Evolutionary conservation across 495 filamentous ascomycete genomes (phyloP).

Genomic region (Penicillium paradoxum): DNA sequence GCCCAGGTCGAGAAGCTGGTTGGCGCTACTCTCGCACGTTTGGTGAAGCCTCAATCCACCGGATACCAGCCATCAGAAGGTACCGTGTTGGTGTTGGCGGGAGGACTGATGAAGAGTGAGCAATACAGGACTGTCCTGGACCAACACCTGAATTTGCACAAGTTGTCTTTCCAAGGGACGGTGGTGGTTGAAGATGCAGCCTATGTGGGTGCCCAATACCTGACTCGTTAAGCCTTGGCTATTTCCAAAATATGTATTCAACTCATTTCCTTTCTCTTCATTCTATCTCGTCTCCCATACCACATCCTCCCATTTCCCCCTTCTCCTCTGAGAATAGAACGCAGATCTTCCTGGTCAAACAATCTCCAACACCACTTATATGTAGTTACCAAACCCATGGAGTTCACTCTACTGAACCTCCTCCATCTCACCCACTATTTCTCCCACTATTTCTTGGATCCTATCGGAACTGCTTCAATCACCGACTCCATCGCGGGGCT

Average conservation of each 20-base stretch:
- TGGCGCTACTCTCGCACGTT: constrained; percentile 15
- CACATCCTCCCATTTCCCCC: too few relatives aligned
- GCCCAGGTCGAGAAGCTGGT: constrained; percentile 16
- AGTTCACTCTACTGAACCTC: not conserved
- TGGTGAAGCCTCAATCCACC: constrained; percentile 13
- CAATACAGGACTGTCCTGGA: constrained; percentile 14
- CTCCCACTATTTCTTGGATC: not conserved
- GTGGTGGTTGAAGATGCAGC: constrained; percentile 17
- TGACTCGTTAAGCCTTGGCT: not conserved
- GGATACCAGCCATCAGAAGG: constrained; percentile 12
- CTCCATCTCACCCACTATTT: not conserved
- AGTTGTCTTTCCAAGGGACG: constrained; percentile 8
- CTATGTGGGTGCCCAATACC: not conserved
- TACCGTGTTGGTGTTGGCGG: constrained; percentile 22
- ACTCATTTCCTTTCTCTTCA: too few relatives aligned
- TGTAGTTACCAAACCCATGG: too few relatives aligned
- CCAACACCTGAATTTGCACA: constrained; percentile 1
- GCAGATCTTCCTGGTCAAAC: too few relatives aligned
- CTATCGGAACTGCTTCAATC: constrained; percentile 28
- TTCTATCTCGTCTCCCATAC: too few relatives aligned
- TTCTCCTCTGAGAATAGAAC: too few relatives aligned
- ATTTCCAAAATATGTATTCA: too few relatives aligned
- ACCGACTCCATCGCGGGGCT: constrained; percentile 35
- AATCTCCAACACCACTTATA: too few relatives aligned
- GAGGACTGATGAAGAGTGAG: constrained; percentile 23